phyloP scores from a whole-genome alignment of 1,284 basidiomycete species.

The Rhodotorula sp. region DNA sequence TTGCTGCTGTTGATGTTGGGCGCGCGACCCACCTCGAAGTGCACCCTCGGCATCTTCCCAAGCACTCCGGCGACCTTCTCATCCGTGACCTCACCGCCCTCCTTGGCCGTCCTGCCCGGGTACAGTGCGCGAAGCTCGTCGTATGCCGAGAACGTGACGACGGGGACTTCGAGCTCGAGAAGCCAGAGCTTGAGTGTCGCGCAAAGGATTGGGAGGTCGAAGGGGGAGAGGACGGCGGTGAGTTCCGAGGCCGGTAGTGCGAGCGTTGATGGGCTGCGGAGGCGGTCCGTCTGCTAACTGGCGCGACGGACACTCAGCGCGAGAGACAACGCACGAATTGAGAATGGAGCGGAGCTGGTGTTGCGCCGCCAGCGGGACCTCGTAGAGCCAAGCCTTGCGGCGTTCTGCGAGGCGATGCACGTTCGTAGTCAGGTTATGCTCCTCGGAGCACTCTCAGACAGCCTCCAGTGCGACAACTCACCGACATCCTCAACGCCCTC shows the following conservation, averaged over 20 bases:
- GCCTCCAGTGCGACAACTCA: neutral
- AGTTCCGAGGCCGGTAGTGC: slow-evolving; percentile 2
- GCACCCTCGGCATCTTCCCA: slow-evolving; percentile 31
- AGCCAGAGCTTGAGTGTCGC: slow-evolving; percentile 44
- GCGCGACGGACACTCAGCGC: neutral
- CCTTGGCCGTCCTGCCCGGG: slow-evolving; percentile 20
- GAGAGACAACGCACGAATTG: neutral
- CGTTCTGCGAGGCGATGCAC: no score
- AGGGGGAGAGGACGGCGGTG: neutral
- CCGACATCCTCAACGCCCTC: slow-evolving; percentile 15
- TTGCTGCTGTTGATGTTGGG: neutral
- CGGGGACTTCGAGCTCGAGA: slow-evolving; percentile 42
- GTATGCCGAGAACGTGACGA: slow-evolving; percentile 36
- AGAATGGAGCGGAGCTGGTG: slow-evolving; percentile 29
- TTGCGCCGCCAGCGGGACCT: slow-evolving; percentile 35
- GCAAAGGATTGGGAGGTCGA: slow-evolving; percentile 42
- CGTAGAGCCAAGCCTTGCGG: slow-evolving; percentile 38
- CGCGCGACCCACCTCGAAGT: slow-evolving; percentile 29
- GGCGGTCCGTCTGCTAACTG: rapidly evolving
- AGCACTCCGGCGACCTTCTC: slow-evolving; percentile 18
- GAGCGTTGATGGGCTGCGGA: slow-evolving; percentile 1
- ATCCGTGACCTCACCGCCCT: neutral
- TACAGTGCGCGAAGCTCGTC: slow-evolving; percentile 41
- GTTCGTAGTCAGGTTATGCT: neutral
- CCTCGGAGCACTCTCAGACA: neutral